Percentiles rank a stretch among this genome's conserved stretches.
Conservation (phyloP, 129 eudicot species). For the Helianthus annuus region HanXRQr2.0-SUNRISE NC_035446.2:125873719-125874218, state of each 20-base stretch:
- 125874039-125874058: conserved; percentile 67
- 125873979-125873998: background rate
- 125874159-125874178: conserved; percentile 80
- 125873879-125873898: background rate
- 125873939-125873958: background rate
- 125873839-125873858: background rate
- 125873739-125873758: background rate
- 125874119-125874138: conserved; percentile 78
- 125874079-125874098: conserved; percentile 85
- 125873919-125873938: background rate
- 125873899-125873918: background rate
- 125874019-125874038: background rate
- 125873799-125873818: background rate
- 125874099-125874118: conserved; percentile 92
- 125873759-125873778: background rate
- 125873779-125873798: background rate
- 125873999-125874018: background rate
- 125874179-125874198: conserved; percentile 40
- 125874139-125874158: conserved; percentile 68
- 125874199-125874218: conserved; percentile 63
- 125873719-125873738: background rate
- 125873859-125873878: background rate
- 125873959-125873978: background rate
- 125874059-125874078: conserved; percentile 82
- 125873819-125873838: background rate